A percentile compares a stretch with the other conserved stretches of the same genome.
phyloP scores from a whole-genome alignment of 2,329 filamentous ascomycete genomes.

The Oidium heveae region DNA sequence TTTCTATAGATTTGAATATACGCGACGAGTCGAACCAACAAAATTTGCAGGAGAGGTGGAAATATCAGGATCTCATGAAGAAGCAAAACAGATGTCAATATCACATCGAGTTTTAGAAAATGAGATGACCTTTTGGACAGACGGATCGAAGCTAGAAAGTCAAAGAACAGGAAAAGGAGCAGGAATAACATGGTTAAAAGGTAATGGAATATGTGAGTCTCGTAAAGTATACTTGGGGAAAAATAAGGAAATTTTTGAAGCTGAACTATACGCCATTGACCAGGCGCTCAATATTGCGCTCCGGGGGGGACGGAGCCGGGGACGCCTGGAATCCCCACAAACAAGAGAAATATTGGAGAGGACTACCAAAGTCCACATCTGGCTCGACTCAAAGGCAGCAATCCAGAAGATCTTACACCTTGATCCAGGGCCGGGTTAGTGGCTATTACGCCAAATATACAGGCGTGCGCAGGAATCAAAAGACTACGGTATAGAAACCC shows the following conservation, averaged over 20 bases:
- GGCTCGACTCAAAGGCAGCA: not conserved
- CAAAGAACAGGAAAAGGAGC: not conserved
- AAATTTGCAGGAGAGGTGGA: not conserved
- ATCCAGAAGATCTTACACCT: not conserved
- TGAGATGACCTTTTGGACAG: not conserved
- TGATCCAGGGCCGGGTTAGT: not conserved
- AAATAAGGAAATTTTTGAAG: not conserved
- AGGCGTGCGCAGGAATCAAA: not conserved
- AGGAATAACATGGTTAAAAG: not conserved
- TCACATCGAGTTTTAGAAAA: not conserved
- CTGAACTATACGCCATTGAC: not conserved
- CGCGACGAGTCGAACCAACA: not conserved
- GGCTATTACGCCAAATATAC: not conserved
- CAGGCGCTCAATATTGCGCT: not conserved
- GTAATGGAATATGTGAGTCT: not conserved
- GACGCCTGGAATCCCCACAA: not conserved
- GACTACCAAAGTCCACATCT: not conserved
- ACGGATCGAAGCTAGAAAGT: not conserved
- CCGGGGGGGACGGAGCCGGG: not conserved
- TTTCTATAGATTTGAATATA: not conserved
- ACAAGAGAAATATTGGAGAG: not conserved
- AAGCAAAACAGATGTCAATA: not conserved
- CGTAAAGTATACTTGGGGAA: not conserved
- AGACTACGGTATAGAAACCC: not conserved
- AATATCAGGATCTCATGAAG: not conserved